Evolutionary conservation across 139 green algal species (phyloP), one percentile per base, ranked within the genome.

Genomic region (Spirogloea muscicola): DNA sequence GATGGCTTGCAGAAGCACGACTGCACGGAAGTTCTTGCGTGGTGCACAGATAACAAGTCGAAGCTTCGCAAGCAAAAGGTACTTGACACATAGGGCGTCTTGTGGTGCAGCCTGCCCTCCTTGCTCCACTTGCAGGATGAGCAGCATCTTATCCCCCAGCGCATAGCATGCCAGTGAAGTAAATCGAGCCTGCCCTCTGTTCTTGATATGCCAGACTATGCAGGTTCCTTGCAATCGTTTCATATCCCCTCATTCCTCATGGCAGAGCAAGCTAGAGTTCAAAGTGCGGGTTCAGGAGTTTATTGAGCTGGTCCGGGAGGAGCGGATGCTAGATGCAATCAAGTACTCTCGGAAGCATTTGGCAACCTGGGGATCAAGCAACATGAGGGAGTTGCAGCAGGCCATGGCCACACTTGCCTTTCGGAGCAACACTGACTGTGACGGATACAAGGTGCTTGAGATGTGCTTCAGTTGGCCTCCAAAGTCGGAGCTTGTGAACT

Each of bases 271-370:
- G 55, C 83, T 97, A 38, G 92, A 97, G 83, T 97, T 97, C 74
- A 85, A 89, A 68, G 84, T 97, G 31, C 68, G 89, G 4, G 72
- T 91, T 57, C 89, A 96, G 88, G 91, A 96, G 81, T 97, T 96
- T 64, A 76, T 97, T 0, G 91, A 97, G 76, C 85, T 94, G n/a
- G 89, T 96, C 43, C 86, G 89, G 5, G n/a, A 55, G 29, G 86
- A 73, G 3, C 29, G 83, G 43, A 76, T 86, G 49, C 13, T 86
- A 27, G 82, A 87, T 10, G 93, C 93, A 1, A 86, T 97, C 29
- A 41, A 48, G 0, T 94, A 97, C 72, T 90, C 93, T 1, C 86
- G 87, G 18, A 37, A 74, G 27, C 74, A 96, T 68, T 72, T 96
- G 25, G 82, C 91, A n/a, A 83, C 73, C 1, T 96, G 83, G 84